A percentile compares a stretch with the other conserved stretches of the same genome.
Evolutionary conservation across 2,329 filamentous ascomycete species (phyloP).

Genomic region (Aspergillus viridinutans): DNA sequence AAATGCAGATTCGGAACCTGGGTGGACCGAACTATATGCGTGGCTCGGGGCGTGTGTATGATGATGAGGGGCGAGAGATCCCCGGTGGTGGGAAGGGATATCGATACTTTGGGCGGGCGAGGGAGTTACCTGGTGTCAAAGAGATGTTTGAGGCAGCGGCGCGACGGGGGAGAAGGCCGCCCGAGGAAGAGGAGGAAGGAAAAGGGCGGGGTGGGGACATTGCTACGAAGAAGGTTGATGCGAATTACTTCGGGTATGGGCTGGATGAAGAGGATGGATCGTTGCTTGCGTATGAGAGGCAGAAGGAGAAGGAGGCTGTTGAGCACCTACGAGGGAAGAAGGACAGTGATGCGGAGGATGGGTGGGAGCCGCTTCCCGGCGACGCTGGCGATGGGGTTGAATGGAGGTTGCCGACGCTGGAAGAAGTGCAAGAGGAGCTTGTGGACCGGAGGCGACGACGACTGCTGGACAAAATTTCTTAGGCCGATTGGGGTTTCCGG

Average conservation of each 20-base stretch:
- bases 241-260: constrained; percentile 93
- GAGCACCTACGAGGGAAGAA: constrained; percentile 61
- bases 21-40: constrained; percentile 98
- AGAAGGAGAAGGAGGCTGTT: constrained; percentile 77
- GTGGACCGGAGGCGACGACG: constrained; percentile 79
- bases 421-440: constrained; percentile 92
- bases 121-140: constrained; percentile 89
- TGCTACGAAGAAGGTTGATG: constrained; percentile 69
- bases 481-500: constrained; percentile 13
- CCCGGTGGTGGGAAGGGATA: constrained; percentile 77
- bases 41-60: constrained; percentile 64
- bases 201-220: constrained; percentile 39
- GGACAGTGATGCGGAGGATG: constrained; percentile 57
- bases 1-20: constrained; percentile 88
- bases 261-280: constrained; percentile 84
- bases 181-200: constrained; percentile 64
- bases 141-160: constrained; percentile 85
- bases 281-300: constrained; percentile 72
- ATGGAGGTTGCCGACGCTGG: constrained; percentile 80
- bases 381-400: constrained; percentile 75
- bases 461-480: constrained; percentile 73
- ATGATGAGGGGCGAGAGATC: constrained; percentile 70
- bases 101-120: constrained; percentile 86
- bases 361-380: constrained; percentile 83
- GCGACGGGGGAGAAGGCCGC: constrained; percentile 57